These are phyloP conservation scores for Colletotrichum truncatum DNA, from an alignment of 2,329 filamentous ascomycete species.

Conservation along the genomic window DNA sequence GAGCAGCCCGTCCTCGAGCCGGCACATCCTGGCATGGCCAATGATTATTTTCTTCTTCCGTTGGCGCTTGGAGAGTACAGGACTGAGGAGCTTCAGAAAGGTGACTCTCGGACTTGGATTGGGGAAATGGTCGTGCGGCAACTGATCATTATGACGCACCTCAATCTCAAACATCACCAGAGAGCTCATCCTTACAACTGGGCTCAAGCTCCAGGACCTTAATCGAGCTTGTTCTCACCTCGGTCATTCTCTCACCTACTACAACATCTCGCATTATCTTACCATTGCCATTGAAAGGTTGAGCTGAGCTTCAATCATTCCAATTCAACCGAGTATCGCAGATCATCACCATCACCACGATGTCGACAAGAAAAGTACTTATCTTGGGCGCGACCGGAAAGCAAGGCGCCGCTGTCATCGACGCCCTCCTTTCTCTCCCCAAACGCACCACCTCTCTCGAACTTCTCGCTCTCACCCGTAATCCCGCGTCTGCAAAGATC, in stretches of 20 bases:
- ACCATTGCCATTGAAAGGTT: neutral
- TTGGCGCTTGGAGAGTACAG: neutral
- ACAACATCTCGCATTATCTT: neutral
- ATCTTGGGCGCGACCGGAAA: constrained; percentile 58
- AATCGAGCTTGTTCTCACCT: neutral
- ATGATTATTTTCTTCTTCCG: too few relatives aligned
- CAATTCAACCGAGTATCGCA: neutral
- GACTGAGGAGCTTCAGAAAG: neutral
- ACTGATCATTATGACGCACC: constrained; percentile 17
- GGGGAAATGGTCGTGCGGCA: constrained; percentile 20
- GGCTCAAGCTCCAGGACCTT: neutral
- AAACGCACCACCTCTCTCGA: constrained; percentile 4
- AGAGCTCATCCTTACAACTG: constrained; percentile 13
- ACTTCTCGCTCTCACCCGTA: constrained; percentile 29
- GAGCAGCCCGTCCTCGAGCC: too few relatives aligned
- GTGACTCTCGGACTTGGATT: constrained; percentile 22
- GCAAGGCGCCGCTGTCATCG: constrained; percentile 53
- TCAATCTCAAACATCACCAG: neutral
- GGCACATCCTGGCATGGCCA: too few relatives aligned
- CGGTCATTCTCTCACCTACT: neutral
- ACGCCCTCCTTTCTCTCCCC: constrained; percentile 36
- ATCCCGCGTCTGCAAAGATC: constrained; percentile 13
- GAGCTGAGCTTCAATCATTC: neutral
- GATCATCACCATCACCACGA: neutral
- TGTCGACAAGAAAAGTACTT: constrained; percentile 46